Base-by-base conservation (phyloP, 805 yeast genomes). In the Yamadazyma paraphyllophila region DNA sequence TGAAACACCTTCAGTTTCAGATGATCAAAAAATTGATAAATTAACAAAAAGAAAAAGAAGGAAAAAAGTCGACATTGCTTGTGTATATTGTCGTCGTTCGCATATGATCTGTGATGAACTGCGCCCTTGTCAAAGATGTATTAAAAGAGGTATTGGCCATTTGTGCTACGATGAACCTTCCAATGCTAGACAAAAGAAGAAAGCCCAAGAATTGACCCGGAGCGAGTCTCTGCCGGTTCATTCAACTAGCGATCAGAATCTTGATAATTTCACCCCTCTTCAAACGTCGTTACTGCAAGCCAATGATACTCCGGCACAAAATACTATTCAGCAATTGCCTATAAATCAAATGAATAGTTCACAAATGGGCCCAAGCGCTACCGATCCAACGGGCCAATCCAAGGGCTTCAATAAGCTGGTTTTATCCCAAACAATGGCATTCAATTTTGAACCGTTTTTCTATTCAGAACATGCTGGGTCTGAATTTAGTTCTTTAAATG, bases 401-500 rank as follows among this genome's bases (percentile, higher is more conserved):
- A 47, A 48, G 30, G 41, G 47, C 9, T 34, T 51, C 36, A 50
- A 45, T 16, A 62, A 55, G 41, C 57, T 68, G 4, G 69, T 67
- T 2, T 56, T 71, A 38, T 60, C 73, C 4, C 76, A 71, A 49
- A 65, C 74, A 1, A 58, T 69, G 44, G 68, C 73, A 3, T 73
- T 67, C 61, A 60, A 77, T 54, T 88, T 82, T 47, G 87, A 82
- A 51, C 94, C 96, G 0, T 80, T 85, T 47, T 90, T 90, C 67
- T 85, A 81, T 51, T 86, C 96, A 0, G 96, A 90, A 57, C 95
- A 90, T 60, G 96, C 94, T 0, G 96, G 96, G 2, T 83, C 94
- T 15, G 97, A 91, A 65, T 90, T 91, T 59, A 82, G 89, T 50
- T 89, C 96, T 0, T 71, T 91, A 53, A 89, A 89, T 48, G 97